phyloP scores from a whole-genome alignment of 768 basidiomycete species.

The Kwoniella shandongensis region DNA sequence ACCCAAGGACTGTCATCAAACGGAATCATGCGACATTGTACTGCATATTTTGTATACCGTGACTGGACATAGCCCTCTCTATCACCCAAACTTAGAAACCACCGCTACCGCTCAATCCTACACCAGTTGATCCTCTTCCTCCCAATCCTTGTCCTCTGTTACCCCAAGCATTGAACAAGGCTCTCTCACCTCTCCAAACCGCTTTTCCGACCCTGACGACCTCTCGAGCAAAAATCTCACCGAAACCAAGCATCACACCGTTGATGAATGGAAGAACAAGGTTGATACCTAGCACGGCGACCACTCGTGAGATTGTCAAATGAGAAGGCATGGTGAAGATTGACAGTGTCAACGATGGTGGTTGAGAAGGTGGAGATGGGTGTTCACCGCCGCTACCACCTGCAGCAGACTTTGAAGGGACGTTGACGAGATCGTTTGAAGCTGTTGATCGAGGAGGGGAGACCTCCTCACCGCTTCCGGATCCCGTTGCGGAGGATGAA shows the following conservation, averaged over 20 bases:
- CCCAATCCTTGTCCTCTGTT: slow-evolving; percentile 13
- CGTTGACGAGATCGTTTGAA: slow-evolving; percentile 15
- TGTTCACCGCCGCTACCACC: not conserved
- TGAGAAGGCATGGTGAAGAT: slow-evolving; percentile 45
- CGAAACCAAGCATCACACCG: slow-evolving; percentile 54
- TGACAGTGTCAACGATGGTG: slow-evolving; percentile 51
- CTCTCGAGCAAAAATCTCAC: slow-evolving; percentile 53
- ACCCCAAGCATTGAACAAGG: slow-evolving; percentile 24
- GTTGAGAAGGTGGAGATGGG: slow-evolving; percentile 34
- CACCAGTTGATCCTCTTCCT: slow-evolving; percentile 35
- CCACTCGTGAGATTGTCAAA: slow-evolving; percentile 39
- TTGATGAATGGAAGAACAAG: slow-evolving; percentile 52
- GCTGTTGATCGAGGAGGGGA: slow-evolving; percentile 28
- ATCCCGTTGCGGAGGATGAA: slow-evolving; percentile 17
- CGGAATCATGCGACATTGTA: not conserved
- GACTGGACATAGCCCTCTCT: not conserved
- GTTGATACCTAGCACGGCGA: slow-evolving; percentile 52
- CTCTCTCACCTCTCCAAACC: slow-evolving; percentile 41
- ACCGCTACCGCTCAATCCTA: slow-evolving; percentile 48
- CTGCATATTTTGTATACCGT: not conserved
- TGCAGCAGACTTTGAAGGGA: slow-evolving; percentile 2
- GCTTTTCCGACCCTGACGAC: slow-evolving; percentile 34
- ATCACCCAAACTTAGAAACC: slow-evolving; percentile 29
- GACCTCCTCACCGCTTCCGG: slow-evolving; percentile 23
- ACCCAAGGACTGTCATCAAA: no score